Evolutionary conservation across 192 early-diverging fungal genomes (phyloP), one percentile per base, ranked within the genome.

Genomic region (Coemansia sp.): DNA sequence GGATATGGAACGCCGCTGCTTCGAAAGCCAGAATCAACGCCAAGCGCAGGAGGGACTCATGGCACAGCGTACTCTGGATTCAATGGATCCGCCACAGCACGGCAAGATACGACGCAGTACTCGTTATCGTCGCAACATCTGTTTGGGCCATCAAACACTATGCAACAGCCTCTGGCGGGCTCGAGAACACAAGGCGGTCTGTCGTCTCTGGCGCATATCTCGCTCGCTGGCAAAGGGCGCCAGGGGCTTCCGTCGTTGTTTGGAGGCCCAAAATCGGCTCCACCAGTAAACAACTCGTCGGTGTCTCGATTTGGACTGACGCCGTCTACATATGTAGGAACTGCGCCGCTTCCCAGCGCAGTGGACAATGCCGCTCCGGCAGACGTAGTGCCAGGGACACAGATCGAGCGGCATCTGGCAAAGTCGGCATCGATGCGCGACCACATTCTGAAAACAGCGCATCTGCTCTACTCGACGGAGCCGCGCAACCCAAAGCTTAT

Each of bases 401-500:
- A 58, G 33, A 62, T 79, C 30, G 68, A 63, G 31, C 57, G 37
- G 28, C 64, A 62, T 19, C 67, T 73, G 42, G 73, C 73, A 11
- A 45, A 55, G 40, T 48, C 47, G 0, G 69, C 62, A 29, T 37
- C 52, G 23, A 55, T 70, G 55, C 81, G 85, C 56, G 88, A 89
- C 64, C 85, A 82, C 45, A 61, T 88, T 11, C 68, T 89, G 60
- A 72, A 85, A 20, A 83, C 84, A 52, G 85, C 86, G 7, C 88
- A 89, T 60, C 70, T 62, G 52, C 58, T 90, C 15, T 88, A 92
- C 63, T 79, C 84, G 22, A 53, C 69, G 34, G 79, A 82, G 22
- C 74, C 85, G 14, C 70, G 84, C 54, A 83, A 65, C 41, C 85
- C 82, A 1, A 70, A 74, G 10, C 74, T 87, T 29, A 52, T 86